Base-by-base conservation (phyloP, 495 filamentous ascomycete genomes). In the Acidiella bohemica region DNA sequence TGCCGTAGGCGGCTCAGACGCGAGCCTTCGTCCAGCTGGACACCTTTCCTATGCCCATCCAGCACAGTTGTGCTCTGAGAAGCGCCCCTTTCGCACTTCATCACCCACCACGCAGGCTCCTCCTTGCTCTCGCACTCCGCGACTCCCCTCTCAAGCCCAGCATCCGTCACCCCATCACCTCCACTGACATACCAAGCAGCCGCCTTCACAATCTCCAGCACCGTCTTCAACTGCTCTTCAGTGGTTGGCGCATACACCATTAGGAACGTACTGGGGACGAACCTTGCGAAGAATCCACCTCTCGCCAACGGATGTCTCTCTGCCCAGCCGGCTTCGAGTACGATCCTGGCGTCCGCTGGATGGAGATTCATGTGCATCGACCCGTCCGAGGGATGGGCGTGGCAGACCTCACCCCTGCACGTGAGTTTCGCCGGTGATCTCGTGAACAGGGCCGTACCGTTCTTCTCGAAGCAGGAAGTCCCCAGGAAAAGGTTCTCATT, bases 281-380 rank as follows among this genome's bases (percentile, higher is more conserved):
- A 82, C 41, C 65, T 51, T 42, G 64, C 53, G 47, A 65, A 62
- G 58, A 59, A 63, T 8, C 67, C 68, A 18, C 67, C 72, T 44
- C 76, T 75, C 2, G 81, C 76, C 44, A 93, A 67, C 1, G 81
- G 81, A 59, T 93, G 84, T n/a, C 84, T 66, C 59, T 93, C 73
- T n/a, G 81, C 86, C 84, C 84, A 93, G 14, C 84, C 81, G 30
- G 73, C 74, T 42, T 85, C 76, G 24, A 93, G 62, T 14, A 93
- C 67, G 48, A 76, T 68, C 54, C 67, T 75, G 31, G 80, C 81
- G 58, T 95, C 86, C 20, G 78, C 73, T 1, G 83, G 82, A 41
- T 86, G 75, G 17, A 93, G 61, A 11, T 72, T 74, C 49, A 87
- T 53, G 59, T 95, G 86, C 64, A 86, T 62, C 5, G 73, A 80